Conservation (phyloP, 495 filamentous ascomycete genomes). For the Aspergillus saccharolyticus region DNA sequence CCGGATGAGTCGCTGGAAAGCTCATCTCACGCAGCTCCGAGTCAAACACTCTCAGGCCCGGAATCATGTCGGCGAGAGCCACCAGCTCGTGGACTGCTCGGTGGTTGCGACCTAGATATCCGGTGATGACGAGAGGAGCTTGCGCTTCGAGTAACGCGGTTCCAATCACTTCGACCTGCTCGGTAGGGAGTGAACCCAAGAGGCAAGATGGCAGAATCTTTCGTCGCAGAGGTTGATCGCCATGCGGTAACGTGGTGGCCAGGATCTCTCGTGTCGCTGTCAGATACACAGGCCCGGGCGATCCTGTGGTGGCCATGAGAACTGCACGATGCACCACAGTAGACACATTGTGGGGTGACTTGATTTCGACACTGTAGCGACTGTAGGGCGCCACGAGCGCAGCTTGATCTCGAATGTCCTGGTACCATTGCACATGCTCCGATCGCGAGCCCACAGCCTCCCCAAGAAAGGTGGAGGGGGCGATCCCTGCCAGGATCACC, state of each 20-base stretch:
- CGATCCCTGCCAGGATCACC: slow-evolving; percentile 25
- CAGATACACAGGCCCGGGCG: slow-evolving; percentile 27
- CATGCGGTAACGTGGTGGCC: slow-evolving; percentile 12
- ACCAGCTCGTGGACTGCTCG: slow-evolving; percentile 21
- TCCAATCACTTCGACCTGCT: slow-evolving; percentile 17
- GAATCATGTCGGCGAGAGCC: slow-evolving; percentile 16
- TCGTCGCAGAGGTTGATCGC: slow-evolving; percentile 3
- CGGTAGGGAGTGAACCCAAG: slow-evolving; percentile 9
- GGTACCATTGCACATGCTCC: slow-evolving; percentile 26
- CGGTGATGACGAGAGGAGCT: slow-evolving; percentile 22
- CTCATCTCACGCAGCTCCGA: slow-evolving; percentile 18
- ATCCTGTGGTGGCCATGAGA: slow-evolving; percentile 24
- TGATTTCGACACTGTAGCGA: slow-evolving; percentile 25
- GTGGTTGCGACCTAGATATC: slow-evolving; percentile 24
- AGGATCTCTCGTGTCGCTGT: slow-evolving; percentile 29
- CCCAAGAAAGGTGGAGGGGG: slow-evolving; percentile 19
- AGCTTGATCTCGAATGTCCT: slow-evolving; percentile 25
- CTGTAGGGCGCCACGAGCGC: slow-evolving; percentile 22
- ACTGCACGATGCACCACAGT: slow-evolving; percentile 23
- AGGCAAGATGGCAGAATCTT: slow-evolving; percentile 11
- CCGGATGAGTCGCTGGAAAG: slow-evolving; percentile 23
- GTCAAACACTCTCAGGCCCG: slow-evolving; percentile 20
- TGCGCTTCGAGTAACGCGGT: slow-evolving; percentile 17
- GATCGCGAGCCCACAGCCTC: slow-evolving; percentile 24
- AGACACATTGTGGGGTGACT: slow-evolving; percentile 19